Percentiles rank a stretch among this genome's conserved stretches.
phyloP scores from a whole-genome alignment of 2,329 filamentous ascomycete genomes.

The Rachicladosporium sp. region DNA sequence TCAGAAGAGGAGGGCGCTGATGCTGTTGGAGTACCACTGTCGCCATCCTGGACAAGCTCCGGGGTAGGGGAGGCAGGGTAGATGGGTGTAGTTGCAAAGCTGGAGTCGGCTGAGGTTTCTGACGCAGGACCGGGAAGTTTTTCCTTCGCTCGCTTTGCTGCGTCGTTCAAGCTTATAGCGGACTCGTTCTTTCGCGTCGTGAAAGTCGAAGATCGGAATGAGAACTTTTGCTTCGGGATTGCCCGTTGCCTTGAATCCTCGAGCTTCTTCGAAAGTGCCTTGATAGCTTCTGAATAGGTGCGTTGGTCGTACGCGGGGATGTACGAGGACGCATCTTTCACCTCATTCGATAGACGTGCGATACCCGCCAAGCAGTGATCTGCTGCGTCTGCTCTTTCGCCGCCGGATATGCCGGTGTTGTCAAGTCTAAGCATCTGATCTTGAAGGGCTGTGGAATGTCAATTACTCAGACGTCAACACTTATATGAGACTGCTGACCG shows the following conservation, averaged over 20 bases:
- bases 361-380: constrained; percentile 73
- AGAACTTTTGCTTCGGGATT: constrained; percentile 67
- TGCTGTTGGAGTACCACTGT: constrained; percentile 31
- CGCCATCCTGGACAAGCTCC: constrained; percentile 9
- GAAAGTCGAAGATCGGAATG: constrained; percentile 49
- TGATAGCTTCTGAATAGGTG: constrained; percentile 74
- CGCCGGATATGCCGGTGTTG: constrained; percentile 49
- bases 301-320: constrained; percentile 84
- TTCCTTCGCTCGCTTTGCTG: constrained; percentile 41
- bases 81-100: constrained; percentile 27
- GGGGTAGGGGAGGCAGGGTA: constrained; percentile 13
- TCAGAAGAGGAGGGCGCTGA: constrained; percentile 12
- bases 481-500: constrained; percentile 33
- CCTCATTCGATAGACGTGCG: constrained; percentile 66
- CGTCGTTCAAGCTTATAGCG: constrained; percentile 44
- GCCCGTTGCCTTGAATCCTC: constrained; percentile 55
- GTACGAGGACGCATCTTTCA: constrained; percentile 70
- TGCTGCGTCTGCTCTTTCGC: constrained; percentile 67
- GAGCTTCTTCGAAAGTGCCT: constrained; percentile 66
- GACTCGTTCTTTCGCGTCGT: constrained; percentile 23
- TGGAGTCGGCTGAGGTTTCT: constrained; percentile 26
- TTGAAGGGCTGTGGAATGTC: constrained; percentile 51
- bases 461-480: constrained; percentile 2
- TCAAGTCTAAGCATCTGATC: constrained; percentile 60
- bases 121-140: constrained; percentile 33